Conservation (phyloP, 2,329 filamentous ascomycete species). For the Pseudopithomyces chartarum region DNA sequence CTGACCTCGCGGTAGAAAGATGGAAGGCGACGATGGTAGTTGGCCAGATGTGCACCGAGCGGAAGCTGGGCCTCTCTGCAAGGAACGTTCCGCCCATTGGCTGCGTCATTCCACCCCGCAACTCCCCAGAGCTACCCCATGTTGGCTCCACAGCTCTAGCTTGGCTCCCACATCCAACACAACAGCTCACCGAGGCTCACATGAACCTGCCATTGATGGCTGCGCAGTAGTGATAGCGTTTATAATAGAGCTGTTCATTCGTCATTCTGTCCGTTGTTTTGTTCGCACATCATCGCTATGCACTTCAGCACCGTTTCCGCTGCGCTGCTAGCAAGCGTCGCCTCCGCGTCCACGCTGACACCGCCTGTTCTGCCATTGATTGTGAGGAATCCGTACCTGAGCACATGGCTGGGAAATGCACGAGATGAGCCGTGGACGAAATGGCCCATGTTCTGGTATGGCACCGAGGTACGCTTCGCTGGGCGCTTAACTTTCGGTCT, state of each 20-base stretch:
- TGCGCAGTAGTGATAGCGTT: conserved; percentile 4
- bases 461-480: conserved; percentile 58
- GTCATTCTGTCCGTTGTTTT: neutral
- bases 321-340: conserved; percentile 49
- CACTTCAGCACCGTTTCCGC: conserved; percentile 26
- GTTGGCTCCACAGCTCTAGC: conserved; percentile 22
- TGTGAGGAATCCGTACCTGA: conserved; percentile 58
- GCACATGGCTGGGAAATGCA: conserved; percentile 65
- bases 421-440: conserved; percentile 76
- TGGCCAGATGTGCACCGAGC: neutral
- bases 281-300: conserved; percentile 30
- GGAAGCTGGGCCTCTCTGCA: conserved; percentile 25
- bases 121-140: conserved; percentile 22
- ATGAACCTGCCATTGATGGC: conserved; percentile 1
- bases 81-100: conserved; percentile 35
- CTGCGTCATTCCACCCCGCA: conserved; percentile 24
- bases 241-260: conserved; percentile 6
- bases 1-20: neutral
- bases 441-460: conserved; percentile 88
- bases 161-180: conserved; percentile 1
- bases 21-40: conserved; percentile 5
- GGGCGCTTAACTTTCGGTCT: no score
- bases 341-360: conserved; percentile 58
- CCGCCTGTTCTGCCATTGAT: conserved; percentile 59
- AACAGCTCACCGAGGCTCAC: conserved; percentile 10